Evolutionary conservation across 129 eudicot genomes (phyloP).

Genomic region (Helichrysum umbraculigerum): DNA sequence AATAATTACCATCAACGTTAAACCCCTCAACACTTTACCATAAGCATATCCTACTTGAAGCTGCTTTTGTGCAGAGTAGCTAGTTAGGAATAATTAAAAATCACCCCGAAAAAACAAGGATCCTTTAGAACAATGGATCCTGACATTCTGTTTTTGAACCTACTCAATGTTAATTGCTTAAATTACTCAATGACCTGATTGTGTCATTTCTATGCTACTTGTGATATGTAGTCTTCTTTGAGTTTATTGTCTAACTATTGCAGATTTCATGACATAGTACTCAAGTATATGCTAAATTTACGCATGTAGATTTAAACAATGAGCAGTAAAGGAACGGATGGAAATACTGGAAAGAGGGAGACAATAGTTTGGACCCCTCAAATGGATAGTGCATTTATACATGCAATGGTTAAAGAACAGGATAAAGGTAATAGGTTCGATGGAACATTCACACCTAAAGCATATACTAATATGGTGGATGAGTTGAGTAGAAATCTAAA

Average conservation of each 20-base stretch:
- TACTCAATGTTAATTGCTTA: neutral
- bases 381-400: neutral
- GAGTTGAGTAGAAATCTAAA: neutral
- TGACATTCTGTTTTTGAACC: neutral
- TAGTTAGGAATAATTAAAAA: too few relatives aligned
- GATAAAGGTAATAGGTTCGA: neutral
- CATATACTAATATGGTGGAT: neutral
- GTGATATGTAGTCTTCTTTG: neutral
- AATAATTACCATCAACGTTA: too few relatives aligned
- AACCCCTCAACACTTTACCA: too few relatives aligned
- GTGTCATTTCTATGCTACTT: neutral
- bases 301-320: neutral
- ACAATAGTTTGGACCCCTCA: neutral
- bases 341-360: neutral
- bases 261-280: neutral
- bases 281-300: neutral
- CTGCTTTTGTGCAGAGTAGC: too few relatives aligned
- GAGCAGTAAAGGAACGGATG: neutral
- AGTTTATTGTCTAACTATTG: neutral
- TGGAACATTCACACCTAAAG: conserved; percentile 1
- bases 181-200: neutral
- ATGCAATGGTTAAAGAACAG: neutral
- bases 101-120: neutral
- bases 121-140: neutral
- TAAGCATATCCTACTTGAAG: too few relatives aligned